A percentile compares a stretch with the other conserved stretches of the same genome.
Conservation (phyloP, 768 basidiomycete species). For the Cystobasidium tubakii region DNA sequence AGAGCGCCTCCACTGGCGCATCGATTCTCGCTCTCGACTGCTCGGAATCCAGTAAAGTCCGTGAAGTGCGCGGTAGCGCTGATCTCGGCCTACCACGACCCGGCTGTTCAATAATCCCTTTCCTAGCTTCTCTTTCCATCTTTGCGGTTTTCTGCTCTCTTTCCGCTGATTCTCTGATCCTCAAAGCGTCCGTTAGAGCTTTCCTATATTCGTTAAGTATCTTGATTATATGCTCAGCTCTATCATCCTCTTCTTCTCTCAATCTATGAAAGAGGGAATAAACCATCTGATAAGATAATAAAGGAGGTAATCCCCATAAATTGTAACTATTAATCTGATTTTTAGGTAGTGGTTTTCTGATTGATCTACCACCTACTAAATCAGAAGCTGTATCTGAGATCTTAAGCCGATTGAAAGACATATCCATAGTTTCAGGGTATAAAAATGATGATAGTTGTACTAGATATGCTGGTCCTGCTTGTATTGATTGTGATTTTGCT, state of each 20-base stretch:
- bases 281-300: not conserved
- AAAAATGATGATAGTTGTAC: conserved; percentile 19
- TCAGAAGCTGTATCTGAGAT: not conserved
- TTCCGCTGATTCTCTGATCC: not conserved
- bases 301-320: not conserved
- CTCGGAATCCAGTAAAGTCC: not conserved
- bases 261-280: conserved; percentile 12
- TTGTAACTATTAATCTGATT: not conserved
- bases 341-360: not conserved
- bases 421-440: conserved; percentile 32
- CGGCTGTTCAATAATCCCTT: not conserved
- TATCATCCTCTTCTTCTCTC: not conserved
- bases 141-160: not conserved
- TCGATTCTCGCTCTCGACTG: not conserved
- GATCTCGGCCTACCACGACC: not conserved
- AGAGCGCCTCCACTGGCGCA: not conserved
- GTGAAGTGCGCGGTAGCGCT: not conserved
- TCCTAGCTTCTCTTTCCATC: conserved; percentile 5
- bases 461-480: conserved; percentile 14
- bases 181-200: not conserved
- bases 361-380: not conserved
- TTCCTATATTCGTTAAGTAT: conserved; percentile 1
- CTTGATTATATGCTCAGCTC: not conserved
- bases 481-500: not conserved
- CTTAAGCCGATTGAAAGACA: not conserved